A percentile compares a stretch with the other conserved stretches of the same genome.
These are phyloP conservation scores for Sporisorium exsertum DNA, from an alignment of 1,284 basidiomycete genomes.

Conservation along the genomic window DNA sequence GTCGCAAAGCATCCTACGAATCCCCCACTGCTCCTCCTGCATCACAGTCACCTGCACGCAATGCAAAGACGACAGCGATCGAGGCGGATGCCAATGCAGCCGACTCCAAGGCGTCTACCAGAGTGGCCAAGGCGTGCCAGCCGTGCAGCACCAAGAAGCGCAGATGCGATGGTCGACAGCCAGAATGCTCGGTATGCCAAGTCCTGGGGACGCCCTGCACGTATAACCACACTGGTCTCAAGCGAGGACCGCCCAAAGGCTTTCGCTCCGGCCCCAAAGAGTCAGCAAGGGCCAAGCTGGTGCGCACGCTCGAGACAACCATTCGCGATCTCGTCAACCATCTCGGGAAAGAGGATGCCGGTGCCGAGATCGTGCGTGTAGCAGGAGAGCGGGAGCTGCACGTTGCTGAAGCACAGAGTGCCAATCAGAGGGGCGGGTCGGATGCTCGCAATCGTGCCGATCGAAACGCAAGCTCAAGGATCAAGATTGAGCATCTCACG, in stretches of 20 bases:
- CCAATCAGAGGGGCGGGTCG: not conserved
- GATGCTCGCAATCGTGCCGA: not conserved
- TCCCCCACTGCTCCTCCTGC: not conserved
- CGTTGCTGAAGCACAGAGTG: slow-evolving; percentile 6
- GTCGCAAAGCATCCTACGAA: slow-evolving; percentile 20
- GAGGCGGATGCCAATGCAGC: slow-evolving; percentile 6
- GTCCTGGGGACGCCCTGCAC: slow-evolving; percentile 60
- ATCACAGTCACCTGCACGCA: slow-evolving; percentile 3
- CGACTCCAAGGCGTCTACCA: slow-evolving; percentile 29
- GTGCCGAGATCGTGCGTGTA: slow-evolving; percentile 52
- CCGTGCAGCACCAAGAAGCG: slow-evolving; percentile 62
- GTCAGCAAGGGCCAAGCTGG: slow-evolving; percentile 55
- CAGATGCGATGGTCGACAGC: slow-evolving; percentile 61
- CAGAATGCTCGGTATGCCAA: slow-evolving; percentile 59
- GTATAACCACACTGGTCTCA: slow-evolving; percentile 55
- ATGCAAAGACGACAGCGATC: not conserved
- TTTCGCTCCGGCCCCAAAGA: slow-evolving; percentile 60
- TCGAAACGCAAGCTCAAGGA: slow-evolving; percentile 9
- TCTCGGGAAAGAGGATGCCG: slow-evolving; percentile 52
- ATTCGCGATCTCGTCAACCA: slow-evolving; percentile 58
- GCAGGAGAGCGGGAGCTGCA: slow-evolving; percentile 46
- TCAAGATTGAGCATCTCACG: slow-evolving; percentile 36
- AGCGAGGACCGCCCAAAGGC: slow-evolving; percentile 62
- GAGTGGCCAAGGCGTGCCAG: slow-evolving; percentile 60
- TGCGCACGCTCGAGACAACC: slow-evolving; percentile 59